These are phyloP conservation scores for Sphagnum fallax DNA, from an alignment of 228 moss, liverwort and hornwort genomes.

Conservation along the genomic window DNA sequence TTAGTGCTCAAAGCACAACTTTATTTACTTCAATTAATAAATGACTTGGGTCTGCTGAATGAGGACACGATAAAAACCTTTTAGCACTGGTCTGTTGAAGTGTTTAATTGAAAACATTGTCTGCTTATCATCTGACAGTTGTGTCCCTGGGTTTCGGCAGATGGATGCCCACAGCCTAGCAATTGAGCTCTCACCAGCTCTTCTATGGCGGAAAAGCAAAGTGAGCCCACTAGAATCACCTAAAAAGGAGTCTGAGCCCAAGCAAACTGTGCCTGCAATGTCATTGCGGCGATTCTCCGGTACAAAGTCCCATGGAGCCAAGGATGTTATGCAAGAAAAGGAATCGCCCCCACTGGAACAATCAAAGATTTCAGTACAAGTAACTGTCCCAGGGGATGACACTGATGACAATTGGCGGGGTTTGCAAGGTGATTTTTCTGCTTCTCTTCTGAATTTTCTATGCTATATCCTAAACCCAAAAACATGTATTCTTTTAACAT, in stretches of 20 bases:
- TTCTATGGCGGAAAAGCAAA: constrained; percentile 55
- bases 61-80: no score
- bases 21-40: no score
- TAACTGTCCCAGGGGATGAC: constrained; percentile 24
- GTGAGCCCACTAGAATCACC: constrained; percentile 16
- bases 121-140: no score
- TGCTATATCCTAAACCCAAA: no score
- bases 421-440: constrained; percentile 4
- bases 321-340: constrained; percentile 1
- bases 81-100: no score
- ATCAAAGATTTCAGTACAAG: constrained; percentile 30
- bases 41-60: no score
- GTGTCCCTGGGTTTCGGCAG: constrained; percentile 6
- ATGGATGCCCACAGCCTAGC: constrained; percentile 74
- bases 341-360: constrained; percentile 14
- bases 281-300: constrained; percentile 15
- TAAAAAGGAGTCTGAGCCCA: constrained; percentile 1
- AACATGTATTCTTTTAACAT: no score
- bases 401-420: constrained; percentile 17
- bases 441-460: no score
- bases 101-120: no score
- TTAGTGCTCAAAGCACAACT: no score
- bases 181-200: constrained; percentile 49
- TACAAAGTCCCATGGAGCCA: constrained; percentile 6
- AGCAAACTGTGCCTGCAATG: constrained; percentile 6